These are phyloP conservation scores for Sapria himalayana DNA, from an alignment of 345 rosid species.

Conservation along the genomic window DNA sequence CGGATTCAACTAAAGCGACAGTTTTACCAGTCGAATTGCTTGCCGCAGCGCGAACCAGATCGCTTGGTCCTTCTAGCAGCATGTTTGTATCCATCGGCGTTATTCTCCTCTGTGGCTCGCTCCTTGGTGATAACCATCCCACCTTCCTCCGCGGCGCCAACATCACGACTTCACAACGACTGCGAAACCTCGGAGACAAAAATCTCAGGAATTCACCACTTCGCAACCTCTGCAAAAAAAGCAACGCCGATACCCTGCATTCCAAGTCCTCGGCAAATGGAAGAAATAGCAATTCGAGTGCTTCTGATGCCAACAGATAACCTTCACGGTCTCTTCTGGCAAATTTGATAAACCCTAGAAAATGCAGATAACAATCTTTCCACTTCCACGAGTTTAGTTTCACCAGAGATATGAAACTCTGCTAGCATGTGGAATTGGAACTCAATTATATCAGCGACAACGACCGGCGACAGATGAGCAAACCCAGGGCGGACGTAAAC, in stretches of 20 bases:
- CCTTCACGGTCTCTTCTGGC: too few relatives aligned
- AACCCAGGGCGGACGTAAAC: constrained; percentile 46
- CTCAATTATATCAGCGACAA: too few relatives aligned
- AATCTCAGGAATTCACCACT: constrained; percentile 16
- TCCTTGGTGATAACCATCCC: constrained; percentile 36
- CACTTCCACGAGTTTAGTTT: constrained; percentile 1
- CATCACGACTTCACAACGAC: constrained; percentile 23
- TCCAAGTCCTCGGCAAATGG: neutral
- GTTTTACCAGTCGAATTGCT: constrained; percentile 36
- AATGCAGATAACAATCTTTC: constrained; percentile 6
- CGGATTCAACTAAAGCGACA: constrained; percentile 22
- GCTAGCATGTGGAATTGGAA: constrained; percentile 8
- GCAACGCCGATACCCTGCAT: neutral
- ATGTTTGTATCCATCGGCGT: constrained; percentile 19
- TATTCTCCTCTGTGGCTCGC: constrained; percentile 16
- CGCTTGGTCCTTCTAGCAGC: constrained; percentile 8
- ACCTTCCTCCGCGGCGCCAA: constrained; percentile 58
- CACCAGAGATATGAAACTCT: neutral
- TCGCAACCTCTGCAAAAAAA: constrained; percentile 4
- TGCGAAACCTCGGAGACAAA: constrained; percentile 8
- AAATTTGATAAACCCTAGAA: constrained; percentile 7
- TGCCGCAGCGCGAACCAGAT: constrained; percentile 12
- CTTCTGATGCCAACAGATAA: too few relatives aligned
- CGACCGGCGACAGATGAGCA: too few relatives aligned
- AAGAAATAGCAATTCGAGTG: too few relatives aligned